Percentiles rank a stretch among this genome's conserved stretches.
These are phyloP conservation scores for Fomitopsis serialis DNA, from an alignment of 768 basidiomycete genomes.

Conservation along the genomic window DNA sequence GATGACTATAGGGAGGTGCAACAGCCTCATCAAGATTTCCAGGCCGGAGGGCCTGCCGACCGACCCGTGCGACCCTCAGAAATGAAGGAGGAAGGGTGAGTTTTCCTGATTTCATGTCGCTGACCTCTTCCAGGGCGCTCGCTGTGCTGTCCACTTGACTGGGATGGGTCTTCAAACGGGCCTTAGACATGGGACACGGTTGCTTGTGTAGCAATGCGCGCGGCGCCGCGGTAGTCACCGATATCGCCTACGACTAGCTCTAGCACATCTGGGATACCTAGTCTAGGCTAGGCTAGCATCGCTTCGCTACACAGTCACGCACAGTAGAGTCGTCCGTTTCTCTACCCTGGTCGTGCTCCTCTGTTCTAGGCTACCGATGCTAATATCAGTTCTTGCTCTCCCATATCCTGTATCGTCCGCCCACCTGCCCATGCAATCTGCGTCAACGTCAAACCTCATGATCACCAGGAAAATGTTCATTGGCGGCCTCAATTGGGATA, in stretches of 20 bases:
- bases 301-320: slow-evolving; percentile 35
- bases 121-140: slow-evolving; percentile 4
- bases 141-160: slow-evolving; percentile 3
- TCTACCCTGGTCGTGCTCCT: slow-evolving; percentile 45
- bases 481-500: slow-evolving; percentile 99
- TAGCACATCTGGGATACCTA: slow-evolving; percentile 62
- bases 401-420: slow-evolving; percentile 27
- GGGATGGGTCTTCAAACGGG: slow-evolving; percentile 16
- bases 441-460: slow-evolving; percentile 5
- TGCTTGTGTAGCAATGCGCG: slow-evolving; percentile 17
- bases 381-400: slow-evolving; percentile 69
- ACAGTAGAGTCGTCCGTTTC: slow-evolving; percentile 71
- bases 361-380: slow-evolving; percentile 74
- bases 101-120: slow-evolving; percentile 18
- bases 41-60: slow-evolving; percentile 40
- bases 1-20: slow-evolving; percentile 43
- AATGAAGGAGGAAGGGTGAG: slow-evolving; percentile 99
- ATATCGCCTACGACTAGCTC: slow-evolving; percentile 59
- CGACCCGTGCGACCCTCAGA: slow-evolving; percentile 78
- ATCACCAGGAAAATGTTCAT: slow-evolving; percentile 97
- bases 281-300: slow-evolving; percentile 74
- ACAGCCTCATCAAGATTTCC: slow-evolving; percentile 30
- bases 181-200: slow-evolving; percentile 16
- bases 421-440: slow-evolving; percentile 9
- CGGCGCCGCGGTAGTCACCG: slow-evolving; percentile 21